These are phyloP conservation scores for Tardiomyces digboiensis DNA, from an alignment of 1,139 yeast species.

Conservation along the genomic window DNA sequence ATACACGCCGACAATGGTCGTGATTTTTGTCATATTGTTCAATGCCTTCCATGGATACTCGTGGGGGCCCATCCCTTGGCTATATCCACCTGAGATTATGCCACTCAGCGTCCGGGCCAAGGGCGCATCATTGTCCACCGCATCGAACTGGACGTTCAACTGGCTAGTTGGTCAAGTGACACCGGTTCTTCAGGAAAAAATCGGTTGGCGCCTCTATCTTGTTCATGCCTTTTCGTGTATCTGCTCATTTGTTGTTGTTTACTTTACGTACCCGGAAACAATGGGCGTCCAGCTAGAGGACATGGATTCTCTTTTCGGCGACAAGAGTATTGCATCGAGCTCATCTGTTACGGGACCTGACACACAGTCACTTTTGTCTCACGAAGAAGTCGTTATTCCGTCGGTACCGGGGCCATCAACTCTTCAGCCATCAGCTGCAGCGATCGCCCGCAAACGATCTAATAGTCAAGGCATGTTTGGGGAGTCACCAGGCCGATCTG, in stretches of 20 bases:
- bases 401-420: not conserved
- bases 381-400: not conserved
- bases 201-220: slow-evolving; percentile 73
- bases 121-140: slow-evolving; percentile 87
- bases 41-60: slow-evolving; percentile 79
- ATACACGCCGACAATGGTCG: slow-evolving; percentile 65
- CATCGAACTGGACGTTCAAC: slow-evolving; percentile 92
- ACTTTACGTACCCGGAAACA: slow-evolving; percentile 74
- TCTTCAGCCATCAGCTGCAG: slow-evolving; percentile 4
- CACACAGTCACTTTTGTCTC: slow-evolving; percentile 15
- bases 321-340: slow-evolving; percentile 31
- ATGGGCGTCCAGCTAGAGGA: slow-evolving; percentile 85
- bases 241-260: slow-evolving; percentile 60
- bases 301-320: slow-evolving; percentile 78
- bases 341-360: slow-evolving; percentile 15
- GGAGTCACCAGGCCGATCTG: not conserved
- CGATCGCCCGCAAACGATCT: slow-evolving; percentile 5
- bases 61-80: slow-evolving; percentile 97
- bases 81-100: slow-evolving; percentile 79
- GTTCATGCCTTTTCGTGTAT: slow-evolving; percentile 74
- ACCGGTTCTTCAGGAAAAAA: slow-evolving; percentile 69
- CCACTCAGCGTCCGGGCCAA: slow-evolving; percentile 86
- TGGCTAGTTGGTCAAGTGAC: slow-evolving; percentile 89
- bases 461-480: not conserved
- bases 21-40: slow-evolving; percentile 62